Percentiles rank a stretch among this genome's conserved stretches.
Evolutionary conservation across 2,329 filamentous ascomycete species (phyloP).

Genomic region (Fulvia fulva): DNA sequence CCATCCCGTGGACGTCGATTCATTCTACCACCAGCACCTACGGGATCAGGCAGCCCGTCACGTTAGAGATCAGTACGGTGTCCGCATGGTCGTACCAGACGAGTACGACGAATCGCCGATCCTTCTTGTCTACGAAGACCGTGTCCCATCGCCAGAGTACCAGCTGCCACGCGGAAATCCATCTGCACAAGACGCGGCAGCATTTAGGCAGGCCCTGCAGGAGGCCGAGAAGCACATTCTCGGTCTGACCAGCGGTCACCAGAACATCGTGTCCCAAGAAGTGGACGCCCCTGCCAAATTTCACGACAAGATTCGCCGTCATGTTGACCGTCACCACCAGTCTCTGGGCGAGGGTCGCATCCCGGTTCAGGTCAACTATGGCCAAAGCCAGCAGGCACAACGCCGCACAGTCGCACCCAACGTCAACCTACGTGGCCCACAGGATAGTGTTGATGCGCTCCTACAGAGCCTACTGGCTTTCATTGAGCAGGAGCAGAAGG

Average conservation of each 20-base stretch:
- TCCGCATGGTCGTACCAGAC: conserved; percentile 69
- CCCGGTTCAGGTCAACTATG: conserved; percentile 55
- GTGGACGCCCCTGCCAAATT: conserved; percentile 57
- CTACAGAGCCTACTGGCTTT: conserved; percentile 71
- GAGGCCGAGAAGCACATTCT: conserved; percentile 57
- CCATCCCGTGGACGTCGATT: conserved; percentile 63
- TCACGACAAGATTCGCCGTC: conserved; percentile 60
- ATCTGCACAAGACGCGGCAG: conserved; percentile 50
- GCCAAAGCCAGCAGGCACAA: conserved; percentile 44
- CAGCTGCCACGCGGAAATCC: conserved; percentile 55
- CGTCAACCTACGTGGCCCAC: conserved; percentile 70
- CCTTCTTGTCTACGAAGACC: conserved; percentile 71
- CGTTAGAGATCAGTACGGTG: conserved; percentile 66
- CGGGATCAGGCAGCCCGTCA: conserved; percentile 59
- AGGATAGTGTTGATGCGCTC: conserved; percentile 67
- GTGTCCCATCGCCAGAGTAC: conserved; percentile 50
- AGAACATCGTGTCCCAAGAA: conserved; percentile 52
- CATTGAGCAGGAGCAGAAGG: conserved; percentile 80
- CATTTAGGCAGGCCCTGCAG: conserved; percentile 55
- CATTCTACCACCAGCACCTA: conserved; percentile 74
- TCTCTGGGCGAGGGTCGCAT: conserved; percentile 46
- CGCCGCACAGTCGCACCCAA: conserved; percentile 42
- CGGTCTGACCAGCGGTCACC: conserved; percentile 51
- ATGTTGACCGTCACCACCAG: conserved; percentile 55
- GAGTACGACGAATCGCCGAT: conserved; percentile 56